Evolutionary conservation across 257 asterid species (phyloP).

Genomic region (Solanum piurae): DNA sequence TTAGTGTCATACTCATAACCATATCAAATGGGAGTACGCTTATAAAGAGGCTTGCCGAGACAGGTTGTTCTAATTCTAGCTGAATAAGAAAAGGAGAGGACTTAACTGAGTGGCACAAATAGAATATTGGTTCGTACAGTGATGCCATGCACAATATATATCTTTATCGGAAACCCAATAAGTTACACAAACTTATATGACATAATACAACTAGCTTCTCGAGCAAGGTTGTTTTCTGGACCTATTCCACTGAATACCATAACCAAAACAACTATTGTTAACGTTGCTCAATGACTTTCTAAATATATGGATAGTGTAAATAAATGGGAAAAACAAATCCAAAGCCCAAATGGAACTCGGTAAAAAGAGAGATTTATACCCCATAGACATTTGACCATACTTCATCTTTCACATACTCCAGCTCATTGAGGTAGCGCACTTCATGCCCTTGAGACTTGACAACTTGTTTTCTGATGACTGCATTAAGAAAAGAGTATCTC

Average conservation of each 20-base stretch:
- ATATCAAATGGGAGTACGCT: neutral
- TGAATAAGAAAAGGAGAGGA: neutral
- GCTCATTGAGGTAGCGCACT: slow-evolving; percentile 74
- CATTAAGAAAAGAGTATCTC: neutral
- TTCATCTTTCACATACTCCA: slow-evolving; percentile 83
- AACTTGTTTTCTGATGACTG: slow-evolving; percentile 47
- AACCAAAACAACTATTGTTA: neutral
- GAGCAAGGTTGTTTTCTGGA: neutral
- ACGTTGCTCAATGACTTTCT: neutral
- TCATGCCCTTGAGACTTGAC: slow-evolving; percentile 68
- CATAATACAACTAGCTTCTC: neutral
- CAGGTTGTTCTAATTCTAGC: neutral
- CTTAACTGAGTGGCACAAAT: neutral
- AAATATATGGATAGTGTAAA: neutral
- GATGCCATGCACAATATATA: neutral
- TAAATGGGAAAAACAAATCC: neutral
- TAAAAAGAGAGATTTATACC: slow-evolving; percentile 23
- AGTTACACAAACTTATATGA: neutral
- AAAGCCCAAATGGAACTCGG: neutral
- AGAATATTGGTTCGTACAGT: neutral
- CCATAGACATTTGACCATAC: slow-evolving; percentile 91
- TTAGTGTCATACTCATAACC: neutral
- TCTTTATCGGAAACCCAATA: neutral
- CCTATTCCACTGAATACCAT: neutral
- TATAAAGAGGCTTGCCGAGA: neutral